A percentile compares a stretch with the other conserved stretches of the same genome.
Evolutionary conservation across 768 basidiomycete genomes (phyloP).

Genomic region (Auriscalpium orientale): DNA sequence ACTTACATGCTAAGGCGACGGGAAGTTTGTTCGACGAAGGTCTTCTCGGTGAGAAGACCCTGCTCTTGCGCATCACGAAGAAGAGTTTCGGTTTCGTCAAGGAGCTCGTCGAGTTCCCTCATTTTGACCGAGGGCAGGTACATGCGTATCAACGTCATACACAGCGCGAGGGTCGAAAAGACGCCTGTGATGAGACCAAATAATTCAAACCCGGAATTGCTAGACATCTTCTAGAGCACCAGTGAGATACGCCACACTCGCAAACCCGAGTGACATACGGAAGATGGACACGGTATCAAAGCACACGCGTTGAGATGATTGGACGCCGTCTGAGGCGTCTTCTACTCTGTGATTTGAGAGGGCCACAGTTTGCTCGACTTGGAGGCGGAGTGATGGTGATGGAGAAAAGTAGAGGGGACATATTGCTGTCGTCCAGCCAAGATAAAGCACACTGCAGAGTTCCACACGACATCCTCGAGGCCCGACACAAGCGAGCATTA

Average conservation of each 20-base stretch:
- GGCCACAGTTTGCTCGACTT: background rate
- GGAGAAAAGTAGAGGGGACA: conserved; percentile 4
- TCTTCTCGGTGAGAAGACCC: background rate
- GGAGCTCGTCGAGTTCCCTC: background rate
- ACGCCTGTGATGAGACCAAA: background rate
- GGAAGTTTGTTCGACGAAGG: too few relatives aligned
- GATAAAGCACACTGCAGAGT: too few relatives aligned
- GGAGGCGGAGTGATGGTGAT: background rate
- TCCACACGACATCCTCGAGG: too few relatives aligned
- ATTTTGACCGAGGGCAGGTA: background rate
- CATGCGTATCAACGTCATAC: background rate
- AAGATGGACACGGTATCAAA: background rate
- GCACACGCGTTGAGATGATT: background rate
- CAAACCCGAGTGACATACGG: background rate
- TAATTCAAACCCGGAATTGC: background rate
- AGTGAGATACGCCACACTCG: too few relatives aligned
- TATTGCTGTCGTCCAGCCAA: too few relatives aligned
- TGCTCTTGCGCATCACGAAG: background rate
- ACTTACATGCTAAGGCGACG: background rate
- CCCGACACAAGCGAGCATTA: too few relatives aligned
- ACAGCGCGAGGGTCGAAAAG: background rate
- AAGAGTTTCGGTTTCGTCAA: background rate
- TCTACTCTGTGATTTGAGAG: background rate
- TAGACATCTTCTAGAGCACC: too few relatives aligned
- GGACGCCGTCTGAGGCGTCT: background rate